Conservation (phyloP, 495 filamentous ascomycete species). For the Usnea hakonensis region DNA sequence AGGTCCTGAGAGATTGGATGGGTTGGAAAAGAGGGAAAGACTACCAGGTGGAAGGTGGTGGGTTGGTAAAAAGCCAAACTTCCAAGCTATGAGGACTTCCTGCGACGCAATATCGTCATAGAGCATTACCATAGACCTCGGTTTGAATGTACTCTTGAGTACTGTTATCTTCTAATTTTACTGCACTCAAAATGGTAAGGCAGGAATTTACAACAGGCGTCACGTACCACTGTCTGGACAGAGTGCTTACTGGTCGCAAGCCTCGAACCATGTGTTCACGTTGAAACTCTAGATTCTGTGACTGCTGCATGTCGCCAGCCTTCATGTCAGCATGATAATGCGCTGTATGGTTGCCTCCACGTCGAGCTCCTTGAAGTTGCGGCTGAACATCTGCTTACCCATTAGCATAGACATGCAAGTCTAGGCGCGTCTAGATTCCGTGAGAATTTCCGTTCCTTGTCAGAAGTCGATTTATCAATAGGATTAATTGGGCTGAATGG, state of each 20-base stretch:
- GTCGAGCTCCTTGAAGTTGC: too few species aligned
- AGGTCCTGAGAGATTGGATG: slow-evolving; percentile 63
- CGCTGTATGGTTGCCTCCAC: not conserved
- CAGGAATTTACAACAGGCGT: not conserved
- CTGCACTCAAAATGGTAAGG: not conserved
- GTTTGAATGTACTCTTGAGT: not conserved
- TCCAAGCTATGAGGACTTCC: slow-evolving; percentile 42
- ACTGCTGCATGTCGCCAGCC: not conserved
- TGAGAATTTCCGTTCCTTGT: not conserved
- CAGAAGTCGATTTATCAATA: not conserved
- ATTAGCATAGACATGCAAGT: too few species aligned
- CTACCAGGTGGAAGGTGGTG: slow-evolving; percentile 56
- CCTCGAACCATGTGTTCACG: not conserved
- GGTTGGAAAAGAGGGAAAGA: slow-evolving; percentile 67
- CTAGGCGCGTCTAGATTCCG: not conserved
- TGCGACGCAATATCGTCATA: not conserved
- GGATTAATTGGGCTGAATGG: not conserved
- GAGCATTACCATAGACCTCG: not conserved
- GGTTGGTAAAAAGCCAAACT: slow-evolving; percentile 42
- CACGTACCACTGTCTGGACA: not conserved
- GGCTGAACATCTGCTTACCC: too few species aligned
- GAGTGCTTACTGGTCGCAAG: not conserved
- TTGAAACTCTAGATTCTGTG: not conserved
- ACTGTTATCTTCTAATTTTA: not conserved
- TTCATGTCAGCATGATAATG: not conserved